Evolutionary conservation across 2,329 filamentous ascomycete species (phyloP).

Genomic region (Hymenoscyphus fraxineus): DNA sequence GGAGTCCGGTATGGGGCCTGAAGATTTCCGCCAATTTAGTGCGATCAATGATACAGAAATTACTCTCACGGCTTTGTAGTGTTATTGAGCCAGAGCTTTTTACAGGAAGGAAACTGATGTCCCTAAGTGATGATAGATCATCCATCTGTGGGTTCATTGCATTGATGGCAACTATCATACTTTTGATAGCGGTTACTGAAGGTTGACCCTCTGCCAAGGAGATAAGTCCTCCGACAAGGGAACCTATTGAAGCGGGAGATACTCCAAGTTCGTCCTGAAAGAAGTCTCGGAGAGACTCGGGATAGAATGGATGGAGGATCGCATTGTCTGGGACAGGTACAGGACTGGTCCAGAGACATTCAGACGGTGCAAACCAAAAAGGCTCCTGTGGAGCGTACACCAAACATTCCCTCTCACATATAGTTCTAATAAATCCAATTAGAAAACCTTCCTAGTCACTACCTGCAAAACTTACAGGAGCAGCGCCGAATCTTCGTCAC

Average conservation of each 20-base stretch:
- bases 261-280: conserved; percentile 17
- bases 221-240: conserved; percentile 17
- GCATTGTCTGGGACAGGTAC: conserved; percentile 18
- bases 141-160: conserved; percentile 11
- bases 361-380: conserved; percentile 21
- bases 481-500: neutral
- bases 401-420: conserved; percentile 16
- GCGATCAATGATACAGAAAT: conserved; percentile 15
- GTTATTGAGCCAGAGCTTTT: neutral
- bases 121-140: conserved; percentile 6
- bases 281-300: conserved; percentile 11
- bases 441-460: too few species aligned
- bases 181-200: conserved; percentile 10
- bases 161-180: conserved; percentile 20
- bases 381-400: conserved; percentile 14
- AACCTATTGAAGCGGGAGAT: conserved; percentile 17
- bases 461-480: neutral
- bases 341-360: conserved; percentile 23
- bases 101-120: conserved; percentile 16
- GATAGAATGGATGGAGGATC: conserved; percentile 13
- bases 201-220: conserved; percentile 9
- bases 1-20: conserved; percentile 4
- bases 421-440: neutral
- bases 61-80: neutral
- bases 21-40: conserved; percentile 16